Evolutionary conservation across 371 early-diverging fungal species (phyloP), one percentile per base, ranked within the genome.

Genomic region (Mucor ambiguus): DNA sequence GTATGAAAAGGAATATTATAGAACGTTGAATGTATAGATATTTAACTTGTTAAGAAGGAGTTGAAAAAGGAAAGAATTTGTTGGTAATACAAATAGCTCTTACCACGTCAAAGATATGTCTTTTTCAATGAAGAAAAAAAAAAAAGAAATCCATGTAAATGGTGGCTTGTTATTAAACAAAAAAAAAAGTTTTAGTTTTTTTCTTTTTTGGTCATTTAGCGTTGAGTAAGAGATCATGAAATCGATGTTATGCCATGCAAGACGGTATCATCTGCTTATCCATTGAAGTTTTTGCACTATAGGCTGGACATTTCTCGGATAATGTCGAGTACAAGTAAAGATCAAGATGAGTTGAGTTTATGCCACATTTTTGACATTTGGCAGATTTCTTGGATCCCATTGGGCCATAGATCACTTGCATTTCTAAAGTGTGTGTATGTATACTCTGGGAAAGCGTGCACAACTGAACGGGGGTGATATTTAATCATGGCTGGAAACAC

Each of bases 31-130:
- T 61, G 54, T 62, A 41, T 61, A 62, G 30, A 56, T 56, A 56
- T 37, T 54, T 62, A 28, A 52, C 54, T 46, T 67, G 61, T 67
- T 67, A 14, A 63, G 58, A 67, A 62, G 68, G 68, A 67, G 68
- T 67, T 67, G 58, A 38, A 62, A 67, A 62, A 58, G 49, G 38
- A 62, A 58, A 58, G 37, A 64, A 64, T 58, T 32, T 37, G 33
- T 55, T 54, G 61, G 67, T 63, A 58, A 58, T 68, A 68, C 63
- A 63, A 68, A 56, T 65, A 41, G 4, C 20, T 9, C 48, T 28
- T 52, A 58, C 61, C 67, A 66, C 68, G 68, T 68, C 68, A 68
- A 68, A 68, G 49, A 43, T 43, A 43, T 22, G 14, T 60, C 20
- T 55, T 33, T 33, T 44, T 56, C 22, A 26, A 38, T 18, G 30